phyloP scores from a whole-genome alignment of 495 filamentous ascomycete genomes.

The Stereocaulon alpinum region DNA sequence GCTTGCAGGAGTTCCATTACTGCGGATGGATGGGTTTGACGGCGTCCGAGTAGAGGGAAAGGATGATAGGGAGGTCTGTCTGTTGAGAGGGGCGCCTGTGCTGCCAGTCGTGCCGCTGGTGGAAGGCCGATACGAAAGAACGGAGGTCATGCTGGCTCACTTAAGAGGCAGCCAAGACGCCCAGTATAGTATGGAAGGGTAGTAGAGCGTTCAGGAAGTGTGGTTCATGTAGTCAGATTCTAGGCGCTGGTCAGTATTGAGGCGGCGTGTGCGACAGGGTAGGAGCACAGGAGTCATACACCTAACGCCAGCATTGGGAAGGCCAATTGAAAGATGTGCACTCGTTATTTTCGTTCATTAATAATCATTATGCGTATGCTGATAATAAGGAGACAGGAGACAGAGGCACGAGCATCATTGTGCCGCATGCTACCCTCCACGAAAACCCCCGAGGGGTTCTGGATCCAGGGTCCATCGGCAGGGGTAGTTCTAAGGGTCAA shows the following conservation, averaged over 20 bases:
- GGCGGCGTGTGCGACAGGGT: background rate
- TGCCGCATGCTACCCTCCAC: conserved; percentile 6
- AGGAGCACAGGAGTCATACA: background rate
- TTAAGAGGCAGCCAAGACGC: conserved; percentile 5
- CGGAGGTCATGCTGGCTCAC: conserved; percentile 32
- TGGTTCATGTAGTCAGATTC: background rate
- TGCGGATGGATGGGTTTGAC: conserved; percentile 40
- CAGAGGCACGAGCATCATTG: background rate
- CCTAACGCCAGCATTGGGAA: background rate
- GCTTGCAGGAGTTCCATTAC: conserved; percentile 44
- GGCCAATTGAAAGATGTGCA: background rate
- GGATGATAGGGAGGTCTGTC: conserved; percentile 48
- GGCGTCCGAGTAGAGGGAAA: conserved; percentile 43
- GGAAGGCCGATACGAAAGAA: conserved; percentile 37
- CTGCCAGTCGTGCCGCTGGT: conserved; percentile 25
- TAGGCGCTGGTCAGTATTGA: background rate
- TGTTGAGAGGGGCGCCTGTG: conserved; percentile 18
- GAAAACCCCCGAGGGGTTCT: background rate
- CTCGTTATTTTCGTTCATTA: background rate
- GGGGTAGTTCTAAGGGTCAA: background rate
- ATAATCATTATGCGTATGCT: background rate
- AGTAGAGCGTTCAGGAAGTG: background rate
- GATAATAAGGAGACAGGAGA: conserved; percentile 1
- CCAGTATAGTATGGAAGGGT: background rate
- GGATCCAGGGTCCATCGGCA: background rate